Evolutionary conservation across 2,329 filamentous ascomycete genomes (phyloP), one percentile per base, ranked within the genome.

Genomic region (Zasmidium cellare): DNA sequence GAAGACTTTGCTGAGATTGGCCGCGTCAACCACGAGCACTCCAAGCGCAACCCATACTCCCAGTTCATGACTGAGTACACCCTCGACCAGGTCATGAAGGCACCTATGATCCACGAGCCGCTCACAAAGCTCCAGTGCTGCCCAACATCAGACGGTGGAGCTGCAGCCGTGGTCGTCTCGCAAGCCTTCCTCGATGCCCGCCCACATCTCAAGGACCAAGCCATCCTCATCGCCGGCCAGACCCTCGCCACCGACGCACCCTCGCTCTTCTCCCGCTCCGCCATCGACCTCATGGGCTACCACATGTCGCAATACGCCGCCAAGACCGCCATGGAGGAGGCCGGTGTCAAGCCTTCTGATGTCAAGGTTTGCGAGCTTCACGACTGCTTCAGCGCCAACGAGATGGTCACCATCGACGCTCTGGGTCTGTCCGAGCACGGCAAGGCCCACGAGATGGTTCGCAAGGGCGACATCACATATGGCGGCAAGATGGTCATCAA

Each of bases 61-160:
- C 93, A 97, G 76, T 97, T 99, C 82, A 89, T 88, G 70, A 86
- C 96, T 70, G 90, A 93, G 72, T 97, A 97, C 80, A 90, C 89
- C 0, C 85, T 88, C 44, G 90, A 96, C 28, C 87, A 97, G 76
- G 82, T 97, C 72, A 76, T 91, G 71, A 80, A 87, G 38, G 79
- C 90, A 0, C 81, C 90, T 59, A 89, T 86, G 82, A 90, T 97
- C 75, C 87, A 91, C 77, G 85, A 86, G 64, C 93, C 93, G 16
- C 83, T 97, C 56, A 97, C 94, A 58, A 97, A 97, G 78, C 87
- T 97, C n/a, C 94, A 97, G 79, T 97, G 93, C 83, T 97, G 93
- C 77, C 93, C 94, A 1, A 97, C 93, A 1, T 96, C 91, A 0
- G 94, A 97, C 75, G 93, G 93, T 50, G 90, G 88, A 48, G 93